phyloP scores from a whole-genome alignment of 2,329 filamentous ascomycete genomes.

The Fusarium sp. region DNA sequence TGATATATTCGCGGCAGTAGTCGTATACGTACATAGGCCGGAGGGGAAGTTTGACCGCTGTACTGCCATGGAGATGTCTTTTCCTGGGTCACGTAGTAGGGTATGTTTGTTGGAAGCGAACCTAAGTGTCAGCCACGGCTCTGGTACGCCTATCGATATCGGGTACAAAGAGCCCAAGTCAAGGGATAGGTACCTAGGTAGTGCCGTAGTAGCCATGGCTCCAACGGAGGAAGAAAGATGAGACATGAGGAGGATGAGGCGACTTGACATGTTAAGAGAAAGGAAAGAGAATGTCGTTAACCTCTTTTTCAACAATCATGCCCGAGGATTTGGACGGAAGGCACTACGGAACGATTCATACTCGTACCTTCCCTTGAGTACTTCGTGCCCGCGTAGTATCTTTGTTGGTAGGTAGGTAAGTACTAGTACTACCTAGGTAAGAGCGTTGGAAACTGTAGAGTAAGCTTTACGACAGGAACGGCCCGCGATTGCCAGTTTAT shows the following conservation, averaged over 20 bases:
- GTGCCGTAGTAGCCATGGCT: conserved; percentile 10
- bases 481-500: conserved; percentile 12
- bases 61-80: conserved; percentile 6
- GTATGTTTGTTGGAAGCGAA: conserved; percentile 20
- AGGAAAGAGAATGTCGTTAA: not conserved
- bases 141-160: conserved; percentile 4
- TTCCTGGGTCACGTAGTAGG: not conserved
- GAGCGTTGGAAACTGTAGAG: not conserved
- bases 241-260: not conserved
- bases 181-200: not conserved
- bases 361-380: not conserved
- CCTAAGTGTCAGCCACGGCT: conserved; percentile 14
- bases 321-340: not conserved
- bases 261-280: not conserved
- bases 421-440: not conserved
- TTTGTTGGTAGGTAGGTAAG: not conserved
- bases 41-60: conserved; percentile 12
- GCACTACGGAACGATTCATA: not conserved
- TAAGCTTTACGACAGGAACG: conserved; percentile 10
- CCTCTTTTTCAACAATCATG: not conserved
- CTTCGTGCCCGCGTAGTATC: not conserved
- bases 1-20: not conserved
- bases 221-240: conserved; percentile 1
- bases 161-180: not conserved
- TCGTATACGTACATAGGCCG: not conserved